These are phyloP conservation scores for Jatropha multifida DNA, from an alignment of 441 rosid species.

Conservation along the genomic window DNA sequence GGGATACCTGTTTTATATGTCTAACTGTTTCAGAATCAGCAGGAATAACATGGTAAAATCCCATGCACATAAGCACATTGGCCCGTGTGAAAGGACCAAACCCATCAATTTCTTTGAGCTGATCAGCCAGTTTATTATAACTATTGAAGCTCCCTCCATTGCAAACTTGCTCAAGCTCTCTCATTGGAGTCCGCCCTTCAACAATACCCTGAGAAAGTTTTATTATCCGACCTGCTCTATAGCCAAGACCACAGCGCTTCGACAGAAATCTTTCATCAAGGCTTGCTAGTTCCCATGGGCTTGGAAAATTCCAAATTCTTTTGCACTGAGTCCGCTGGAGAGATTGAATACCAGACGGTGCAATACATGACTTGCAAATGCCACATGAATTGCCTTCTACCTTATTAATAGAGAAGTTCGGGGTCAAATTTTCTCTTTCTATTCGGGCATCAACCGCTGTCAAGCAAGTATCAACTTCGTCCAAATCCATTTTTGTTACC, in stretches of 20 bases:
- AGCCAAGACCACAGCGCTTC: slow-evolving; percentile 39
- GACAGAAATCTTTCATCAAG: slow-evolving; percentile 39
- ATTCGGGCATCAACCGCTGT: background rate
- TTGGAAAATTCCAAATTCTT: slow-evolving; percentile 35
- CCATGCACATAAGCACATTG: slow-evolving; percentile 41
- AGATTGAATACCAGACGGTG: background rate
- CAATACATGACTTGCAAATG: background rate
- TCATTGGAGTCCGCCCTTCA: slow-evolving; percentile 30
- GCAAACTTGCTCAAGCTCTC: slow-evolving; percentile 27
- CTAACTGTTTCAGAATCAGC: slow-evolving; percentile 41
- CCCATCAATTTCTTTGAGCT: slow-evolving; percentile 35
- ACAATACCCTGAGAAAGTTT: slow-evolving; percentile 38
- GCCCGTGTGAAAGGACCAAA: slow-evolving; percentile 43
- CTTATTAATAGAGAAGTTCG: background rate
- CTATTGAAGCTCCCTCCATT: slow-evolving; percentile 18
- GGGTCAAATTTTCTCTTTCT: background rate
- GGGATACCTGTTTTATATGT: slow-evolving; percentile 33
- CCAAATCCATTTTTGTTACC: background rate
- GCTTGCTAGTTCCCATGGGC: slow-evolving; percentile 38
- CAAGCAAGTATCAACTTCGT: background rate
- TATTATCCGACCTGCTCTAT: slow-evolving; percentile 42
- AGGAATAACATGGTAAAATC: slow-evolving; percentile 38
- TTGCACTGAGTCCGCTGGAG: slow-evolving; percentile 6
- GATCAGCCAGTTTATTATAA: slow-evolving; percentile 25
- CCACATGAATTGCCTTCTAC: background rate